Percentiles rank a stretch among this genome's conserved stretches.
phyloP scores from a whole-genome alignment of 768 basidiomycete genomes.

The Amanita subjunquillea region DNA sequence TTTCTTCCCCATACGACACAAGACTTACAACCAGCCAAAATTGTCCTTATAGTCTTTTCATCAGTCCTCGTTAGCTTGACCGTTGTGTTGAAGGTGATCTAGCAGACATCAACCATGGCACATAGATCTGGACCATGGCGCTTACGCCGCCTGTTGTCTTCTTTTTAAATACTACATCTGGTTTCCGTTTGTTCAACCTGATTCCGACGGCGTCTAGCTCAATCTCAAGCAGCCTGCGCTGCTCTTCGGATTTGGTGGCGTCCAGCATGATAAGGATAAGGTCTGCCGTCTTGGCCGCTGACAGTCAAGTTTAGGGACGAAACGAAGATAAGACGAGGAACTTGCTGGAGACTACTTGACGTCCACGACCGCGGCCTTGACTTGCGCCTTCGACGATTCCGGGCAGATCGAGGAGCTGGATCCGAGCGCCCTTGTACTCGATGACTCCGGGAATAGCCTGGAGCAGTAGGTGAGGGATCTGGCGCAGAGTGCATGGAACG shows the following conservation, averaged over 20 bases:
- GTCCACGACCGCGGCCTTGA: constrained; percentile 83
- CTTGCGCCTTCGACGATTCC: constrained; percentile 94
- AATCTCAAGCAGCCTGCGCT: constrained; percentile 76
- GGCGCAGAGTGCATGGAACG: constrained; percentile 11
- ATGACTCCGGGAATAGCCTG: constrained; percentile 96
- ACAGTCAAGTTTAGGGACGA: constrained; percentile 2
- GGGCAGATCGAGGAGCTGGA: constrained; percentile 91
- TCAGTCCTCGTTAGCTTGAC: constrained; percentile 93
- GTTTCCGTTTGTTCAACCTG: constrained; percentile 79
- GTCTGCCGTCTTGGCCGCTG: constrained; percentile 85
- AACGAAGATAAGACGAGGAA: constrained; percentile 1
- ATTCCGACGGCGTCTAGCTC: constrained; percentile 98
- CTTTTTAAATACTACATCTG: constrained; percentile 93
- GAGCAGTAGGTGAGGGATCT: neutral
- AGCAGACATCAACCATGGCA: constrained; percentile 4
- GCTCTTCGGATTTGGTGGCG: constrained; percentile 89
- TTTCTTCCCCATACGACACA: neutral
- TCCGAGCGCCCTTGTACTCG: constrained; percentile 85
- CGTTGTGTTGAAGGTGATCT: constrained; percentile 89
- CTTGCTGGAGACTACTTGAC: constrained; percentile 90
- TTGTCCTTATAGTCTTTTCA: constrained; percentile 89
- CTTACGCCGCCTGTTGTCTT: constrained; percentile 87
- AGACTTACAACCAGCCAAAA: constrained; percentile 74
- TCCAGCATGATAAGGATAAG: constrained; percentile 90
- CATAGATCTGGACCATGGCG: constrained; percentile 5